phyloP scores from a whole-genome alignment of 2,329 filamentous ascomycete genomes.

The Escovopsis sp. region DNA sequence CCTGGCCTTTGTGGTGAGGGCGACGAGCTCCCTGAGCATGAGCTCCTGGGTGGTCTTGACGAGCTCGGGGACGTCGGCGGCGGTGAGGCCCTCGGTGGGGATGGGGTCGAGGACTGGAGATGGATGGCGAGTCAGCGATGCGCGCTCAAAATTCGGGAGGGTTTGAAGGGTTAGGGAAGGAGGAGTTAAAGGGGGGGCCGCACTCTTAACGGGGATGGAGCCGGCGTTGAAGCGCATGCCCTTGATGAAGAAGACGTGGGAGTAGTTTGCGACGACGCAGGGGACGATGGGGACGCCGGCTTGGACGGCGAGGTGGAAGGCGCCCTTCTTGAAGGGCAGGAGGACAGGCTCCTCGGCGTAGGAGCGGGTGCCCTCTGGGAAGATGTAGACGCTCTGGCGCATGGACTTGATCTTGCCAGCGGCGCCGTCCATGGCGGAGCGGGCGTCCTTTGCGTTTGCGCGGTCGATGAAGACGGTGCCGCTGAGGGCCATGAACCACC shows the following conservation, averaged over 20 bases:
- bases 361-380: conserved; percentile 84
- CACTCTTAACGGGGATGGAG: conserved; percentile 61
- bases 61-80: conserved; percentile 65
- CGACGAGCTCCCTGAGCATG: conserved; percentile 56
- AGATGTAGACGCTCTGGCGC: conserved; percentile 69
- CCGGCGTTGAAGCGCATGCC: conserved; percentile 51
- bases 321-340: conserved; percentile 97
- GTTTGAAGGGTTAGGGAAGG: not conserved
- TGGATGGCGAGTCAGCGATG: too few relatives aligned
- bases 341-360: conserved; percentile 70
- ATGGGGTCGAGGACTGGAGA: conserved; percentile 63
- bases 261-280: conserved; percentile 67
- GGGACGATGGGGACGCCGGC: conserved; percentile 88
- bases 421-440: conserved; percentile 73
- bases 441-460: conserved; percentile 65
- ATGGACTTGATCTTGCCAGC: conserved; percentile 61
- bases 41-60: conserved; percentile 51
- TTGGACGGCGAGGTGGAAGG: conserved; percentile 90
- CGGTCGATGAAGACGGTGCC: conserved; percentile 94
- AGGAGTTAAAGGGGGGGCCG: conserved; percentile 1
- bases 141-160: not conserved
- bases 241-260: conserved; percentile 53
- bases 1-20: conserved; percentile 36
- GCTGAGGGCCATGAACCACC: conserved; percentile 85
- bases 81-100: conserved; percentile 54